Evolutionary conservation across 78 protist species (phyloP), one percentile per base, ranked within the genome.

Genomic region (Emiliania huxleyi): DNA sequence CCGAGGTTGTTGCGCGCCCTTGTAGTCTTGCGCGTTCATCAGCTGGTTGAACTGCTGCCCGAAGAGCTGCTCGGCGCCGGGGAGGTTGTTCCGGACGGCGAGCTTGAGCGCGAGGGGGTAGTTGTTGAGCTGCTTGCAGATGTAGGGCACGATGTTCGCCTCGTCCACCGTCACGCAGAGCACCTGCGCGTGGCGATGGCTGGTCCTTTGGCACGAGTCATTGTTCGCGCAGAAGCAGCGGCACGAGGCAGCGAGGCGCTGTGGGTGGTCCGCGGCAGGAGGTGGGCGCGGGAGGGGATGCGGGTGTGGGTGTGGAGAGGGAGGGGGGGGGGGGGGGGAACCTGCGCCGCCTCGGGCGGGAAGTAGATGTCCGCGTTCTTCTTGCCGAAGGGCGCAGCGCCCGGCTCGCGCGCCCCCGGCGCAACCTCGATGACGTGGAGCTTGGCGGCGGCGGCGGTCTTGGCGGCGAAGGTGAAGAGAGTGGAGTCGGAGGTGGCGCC

Each of bases 1-100:
- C n/a, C n/a, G n/a, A n/a, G n/a, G n/a, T n/a, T n/a, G n/a, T n/a
- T n/a, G n/a, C n/a, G n/a, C n/a, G 43, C 94, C 99, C 83, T 93
- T 91, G 92, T 95, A 93, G 23, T 93, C 79, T 6, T 96, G 97
- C 49, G 44, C 56, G 21, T 35, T 75, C 94, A 98, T 93, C 62
- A 94, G 95, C 37, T 91, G 33, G 56, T 97, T 90, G 94, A 99
- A 99, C 90, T 97, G 97, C n/a, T 45, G 62, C 22, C 40, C 87
- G 90, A 98, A 97, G 48, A 98, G 90, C 23, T 96, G 98, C 42
- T 98, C 99, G 19, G 99, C 99, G 2, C 99, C 99, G 42, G 97
- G 97, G 45, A 98, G 95, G 62, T 96, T 94, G 94, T 92, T 96
- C n/a, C 98, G 94, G 37, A 95, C 43, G 48, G 99, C 99, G 48